phyloP scores from a whole-genome alignment of 1,284 basidiomycete genomes.

The Cutaneotrichosporon curvatum region DNA sequence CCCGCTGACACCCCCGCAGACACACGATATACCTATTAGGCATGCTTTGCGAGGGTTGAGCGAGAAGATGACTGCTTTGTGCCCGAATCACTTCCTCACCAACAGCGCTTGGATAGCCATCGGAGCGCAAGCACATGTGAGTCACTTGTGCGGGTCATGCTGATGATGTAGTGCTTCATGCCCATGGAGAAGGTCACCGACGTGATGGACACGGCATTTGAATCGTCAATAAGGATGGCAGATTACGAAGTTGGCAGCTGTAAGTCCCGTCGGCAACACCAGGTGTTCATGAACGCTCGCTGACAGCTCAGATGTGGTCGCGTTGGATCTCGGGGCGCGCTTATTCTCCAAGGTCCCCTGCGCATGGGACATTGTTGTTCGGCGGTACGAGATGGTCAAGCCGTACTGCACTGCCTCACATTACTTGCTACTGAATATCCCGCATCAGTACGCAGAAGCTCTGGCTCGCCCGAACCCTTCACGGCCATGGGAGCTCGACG shows the following conservation, averaged over 20 bases:
- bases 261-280: conserved; percentile 5
- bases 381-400: conserved; percentile 21
- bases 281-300: no score
- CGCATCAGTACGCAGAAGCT: conserved; percentile 23
- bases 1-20: background rate
- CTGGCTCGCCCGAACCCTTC: conserved; percentile 2
- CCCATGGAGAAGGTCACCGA: conserved; percentile 2
- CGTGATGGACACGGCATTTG: conserved; percentile 12
- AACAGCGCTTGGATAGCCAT: conserved; percentile 14
- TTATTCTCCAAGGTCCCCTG: conserved; percentile 11
- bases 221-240: conserved; percentile 17
- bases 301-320: conserved; percentile 19
- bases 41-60: conserved; percentile 9
- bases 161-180: conserved; percentile 5
- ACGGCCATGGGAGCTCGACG: conserved; percentile 21
- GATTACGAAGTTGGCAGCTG: conserved; percentile 28
- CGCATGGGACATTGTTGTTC: conserved; percentile 6
- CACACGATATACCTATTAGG: conserved; percentile 12
- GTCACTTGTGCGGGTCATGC: no score
- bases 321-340: conserved; percentile 17
- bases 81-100: conserved; percentile 15
- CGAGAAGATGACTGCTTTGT: conserved; percentile 4
- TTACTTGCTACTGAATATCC: conserved; percentile 16
- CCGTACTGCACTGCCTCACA: conserved; percentile 14
- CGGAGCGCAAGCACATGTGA: conserved; percentile 20